A percentile compares a stretch with the other conserved stretches of the same genome.
Conservation (phyloP, 83 land plant species). For the Picea engelmannii region DNA sequence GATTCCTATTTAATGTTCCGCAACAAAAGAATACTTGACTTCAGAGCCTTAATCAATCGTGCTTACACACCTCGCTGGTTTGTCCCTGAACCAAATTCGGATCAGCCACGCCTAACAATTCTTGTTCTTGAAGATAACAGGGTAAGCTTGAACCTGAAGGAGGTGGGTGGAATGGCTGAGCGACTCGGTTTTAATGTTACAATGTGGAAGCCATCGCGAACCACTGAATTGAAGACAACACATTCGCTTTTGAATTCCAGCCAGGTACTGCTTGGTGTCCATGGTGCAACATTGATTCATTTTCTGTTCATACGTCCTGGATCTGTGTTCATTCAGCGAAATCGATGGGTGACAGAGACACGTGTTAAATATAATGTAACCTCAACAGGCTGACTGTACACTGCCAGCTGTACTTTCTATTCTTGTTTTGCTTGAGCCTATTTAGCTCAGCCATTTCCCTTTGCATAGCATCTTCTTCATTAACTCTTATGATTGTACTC, state of each 20-base stretch:
- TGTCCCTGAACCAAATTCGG: not conserved
- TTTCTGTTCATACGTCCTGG: slow-evolving; percentile 89
- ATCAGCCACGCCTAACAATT: slow-evolving; percentile 54
- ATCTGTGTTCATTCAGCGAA: slow-evolving; percentile 79
- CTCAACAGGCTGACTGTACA: too few relatives aligned
- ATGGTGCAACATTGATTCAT: slow-evolving; percentile 96
- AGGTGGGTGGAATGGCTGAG: slow-evolving; percentile 48
- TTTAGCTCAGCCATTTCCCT: too few relatives aligned
- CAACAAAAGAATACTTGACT: slow-evolving; percentile 26
- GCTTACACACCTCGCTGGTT: slow-evolving; percentile 25
- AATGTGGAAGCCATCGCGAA: slow-evolving; percentile 49
- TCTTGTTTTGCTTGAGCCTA: too few relatives aligned
- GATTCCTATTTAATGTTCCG: slow-evolving; percentile 13
- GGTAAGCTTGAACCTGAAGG: slow-evolving; percentile 53
- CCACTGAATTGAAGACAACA: slow-evolving; percentile 24
- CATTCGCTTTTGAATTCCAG: slow-evolving; percentile 19
- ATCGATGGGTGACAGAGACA: too few relatives aligned
- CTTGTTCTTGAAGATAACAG: slow-evolving; percentile 64
- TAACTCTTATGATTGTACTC: too few relatives aligned
- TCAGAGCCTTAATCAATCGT: slow-evolving; percentile 22
- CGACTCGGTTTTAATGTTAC: slow-evolving; percentile 59
- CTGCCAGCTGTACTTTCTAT: too few relatives aligned
- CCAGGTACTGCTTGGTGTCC: slow-evolving; percentile 88
- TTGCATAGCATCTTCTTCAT: too few relatives aligned
- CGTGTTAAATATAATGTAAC: too few relatives aligned